phyloP scores from a whole-genome alignment of 495 filamentous ascomycete species.

The Venustampulla echinocandica region DNA sequence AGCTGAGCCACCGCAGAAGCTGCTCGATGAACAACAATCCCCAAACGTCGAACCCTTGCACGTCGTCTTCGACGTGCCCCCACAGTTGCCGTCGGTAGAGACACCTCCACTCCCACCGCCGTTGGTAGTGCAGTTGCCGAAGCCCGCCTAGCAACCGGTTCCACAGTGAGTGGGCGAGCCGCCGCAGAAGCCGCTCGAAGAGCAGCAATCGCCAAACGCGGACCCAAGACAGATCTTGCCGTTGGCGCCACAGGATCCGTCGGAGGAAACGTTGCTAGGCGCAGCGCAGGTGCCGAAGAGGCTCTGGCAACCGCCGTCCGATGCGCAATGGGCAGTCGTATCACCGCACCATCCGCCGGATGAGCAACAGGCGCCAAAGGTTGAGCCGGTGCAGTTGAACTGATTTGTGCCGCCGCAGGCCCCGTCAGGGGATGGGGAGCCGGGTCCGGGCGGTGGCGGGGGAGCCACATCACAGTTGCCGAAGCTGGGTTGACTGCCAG shows the following conservation, averaged over 20 bases:
- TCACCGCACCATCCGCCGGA: constrained; percentile 7
- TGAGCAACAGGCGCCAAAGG: constrained; percentile 22
- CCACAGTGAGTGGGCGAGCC: not conserved
- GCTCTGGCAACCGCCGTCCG: not conserved
- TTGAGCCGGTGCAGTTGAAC: constrained; percentile 10
- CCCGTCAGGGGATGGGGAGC: constrained; percentile 11
- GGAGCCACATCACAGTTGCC: constrained; percentile 1
- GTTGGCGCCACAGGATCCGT: constrained; percentile 6
- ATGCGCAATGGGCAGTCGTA: not conserved
- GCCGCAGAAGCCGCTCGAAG: constrained; percentile 5
- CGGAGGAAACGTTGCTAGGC: not conserved
- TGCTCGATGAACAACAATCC: not conserved
- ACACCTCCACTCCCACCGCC: not conserved
- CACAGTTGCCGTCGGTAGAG: not conserved
- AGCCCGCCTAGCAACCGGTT: not conserved
- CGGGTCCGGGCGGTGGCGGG: not conserved
- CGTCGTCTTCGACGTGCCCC: not conserved
- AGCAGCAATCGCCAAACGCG: constrained; percentile 8
- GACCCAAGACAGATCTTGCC: constrained; percentile 5
- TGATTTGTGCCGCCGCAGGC: constrained; percentile 14
- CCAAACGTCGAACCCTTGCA: not conserved
- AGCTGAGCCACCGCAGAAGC: not conserved
- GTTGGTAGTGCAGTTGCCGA: not conserved
- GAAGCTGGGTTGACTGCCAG: constrained; percentile 8
- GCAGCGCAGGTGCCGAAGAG: not conserved